These are phyloP conservation scores for Sisymbrium altissimum DNA, from an alignment of 345 rosid genomes.

Conservation along the genomic window DNA sequence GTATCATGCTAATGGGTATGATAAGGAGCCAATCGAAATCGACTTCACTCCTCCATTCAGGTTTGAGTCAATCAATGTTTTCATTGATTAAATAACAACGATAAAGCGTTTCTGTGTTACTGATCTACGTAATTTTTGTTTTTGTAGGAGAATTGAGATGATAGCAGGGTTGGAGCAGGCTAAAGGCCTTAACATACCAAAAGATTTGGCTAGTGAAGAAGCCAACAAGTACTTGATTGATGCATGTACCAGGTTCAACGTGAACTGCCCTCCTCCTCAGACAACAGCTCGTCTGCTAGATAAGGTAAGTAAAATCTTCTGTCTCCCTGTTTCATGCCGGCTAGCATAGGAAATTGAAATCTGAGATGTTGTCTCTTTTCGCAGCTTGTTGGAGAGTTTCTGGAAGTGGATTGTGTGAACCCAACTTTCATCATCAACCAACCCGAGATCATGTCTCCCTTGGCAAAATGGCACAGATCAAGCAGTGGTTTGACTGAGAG, in stretches of 20 bases:
- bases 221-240: slow-evolving; percentile 69
- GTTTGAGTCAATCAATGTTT: slow-evolving; percentile 31
- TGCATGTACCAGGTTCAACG: slow-evolving; percentile 69
- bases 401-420: slow-evolving; percentile 88
- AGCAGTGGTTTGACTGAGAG: slow-evolving; percentile 78
- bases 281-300: slow-evolving; percentile 88
- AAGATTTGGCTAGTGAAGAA: slow-evolving; percentile 78
- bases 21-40: slow-evolving; percentile 84
- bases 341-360: not conserved
- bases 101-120: not conserved
- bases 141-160: slow-evolving; percentile 79
- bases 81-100: not conserved
- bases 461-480: slow-evolving; percentile 57
- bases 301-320: slow-evolving; percentile 66
- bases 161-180: slow-evolving; percentile 87
- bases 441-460: slow-evolving; percentile 35
- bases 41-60: slow-evolving; percentile 98
- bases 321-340: not conserved
- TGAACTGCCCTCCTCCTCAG: slow-evolving; percentile 90
- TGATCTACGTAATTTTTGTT: not conserved
- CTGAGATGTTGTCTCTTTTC: not conserved
- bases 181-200: slow-evolving; percentile 68
- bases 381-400: slow-evolving; percentile 95
- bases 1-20: slow-evolving; percentile 84
- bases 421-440: slow-evolving; percentile 91